These are phyloP conservation scores for Neurospora hispaniola DNA, from an alignment of 495 filamentous ascomycete genomes.

Conservation along the genomic window DNA sequence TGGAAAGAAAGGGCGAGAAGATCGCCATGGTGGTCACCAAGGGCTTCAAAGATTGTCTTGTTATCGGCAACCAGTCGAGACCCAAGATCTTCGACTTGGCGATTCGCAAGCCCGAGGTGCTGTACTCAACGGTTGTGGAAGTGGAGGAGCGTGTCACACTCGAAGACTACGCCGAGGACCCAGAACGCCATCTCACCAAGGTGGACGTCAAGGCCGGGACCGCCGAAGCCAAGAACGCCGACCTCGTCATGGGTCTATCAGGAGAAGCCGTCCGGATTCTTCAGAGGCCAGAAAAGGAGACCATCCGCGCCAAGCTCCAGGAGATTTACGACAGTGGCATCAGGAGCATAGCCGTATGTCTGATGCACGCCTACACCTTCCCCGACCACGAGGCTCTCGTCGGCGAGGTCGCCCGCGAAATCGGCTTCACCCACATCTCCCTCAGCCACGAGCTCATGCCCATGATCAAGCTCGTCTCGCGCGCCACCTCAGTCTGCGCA, in stretches of 20 bases:
- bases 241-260: constrained; percentile 55
- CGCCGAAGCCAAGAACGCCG: constrained; percentile 29
- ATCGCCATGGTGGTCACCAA: constrained; percentile 87
- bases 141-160: constrained; percentile 77
- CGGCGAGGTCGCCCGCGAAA: constrained; percentile 54
- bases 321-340: constrained; percentile 52
- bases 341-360: constrained; percentile 61
- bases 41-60: constrained; percentile 85
- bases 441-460: constrained; percentile 75
- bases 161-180: constrained; percentile 81
- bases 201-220: constrained; percentile 38
- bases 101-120: constrained; percentile 67
- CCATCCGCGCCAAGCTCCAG: constrained; percentile 44
- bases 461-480: constrained; percentile 84
- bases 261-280: constrained; percentile 64
- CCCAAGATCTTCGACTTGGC: constrained; percentile 78
- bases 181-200: constrained; percentile 44
- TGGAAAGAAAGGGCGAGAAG: constrained; percentile 89
- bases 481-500: constrained; percentile 86
- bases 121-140: constrained; percentile 68
- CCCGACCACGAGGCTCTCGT: constrained; percentile 63
- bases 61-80: constrained; percentile 76
- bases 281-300: constrained; percentile 41
- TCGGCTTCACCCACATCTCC: constrained; percentile 68
- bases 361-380: constrained; percentile 78